Evolutionary conservation across 2,329 filamentous ascomycete species (phyloP).

Genomic region (Alternaria dauci): DNA sequence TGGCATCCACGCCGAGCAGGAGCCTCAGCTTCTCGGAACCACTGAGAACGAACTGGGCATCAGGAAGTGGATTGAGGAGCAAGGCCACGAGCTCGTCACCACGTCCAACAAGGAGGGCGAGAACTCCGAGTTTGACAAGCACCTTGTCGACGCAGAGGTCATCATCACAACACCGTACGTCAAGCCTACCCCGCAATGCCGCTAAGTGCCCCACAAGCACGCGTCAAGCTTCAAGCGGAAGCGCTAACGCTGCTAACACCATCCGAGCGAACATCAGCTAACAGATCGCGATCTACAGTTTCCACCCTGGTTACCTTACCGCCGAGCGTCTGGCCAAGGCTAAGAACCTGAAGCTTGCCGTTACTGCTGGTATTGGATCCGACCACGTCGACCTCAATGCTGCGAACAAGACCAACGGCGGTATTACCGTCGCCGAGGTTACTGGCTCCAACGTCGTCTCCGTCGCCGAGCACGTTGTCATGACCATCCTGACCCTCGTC

Average conservation of each 20-base stretch:
- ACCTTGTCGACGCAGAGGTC: conserved; percentile 95
- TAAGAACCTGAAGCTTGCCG: conserved; percentile 97
- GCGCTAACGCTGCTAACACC: conserved; percentile 21
- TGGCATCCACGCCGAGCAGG: conserved; percentile 84
- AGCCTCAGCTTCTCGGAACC: conserved; percentile 88
- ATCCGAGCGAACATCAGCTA: conserved; percentile 23
- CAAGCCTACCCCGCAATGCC: conserved; percentile 40
- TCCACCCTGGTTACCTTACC: conserved; percentile 98
- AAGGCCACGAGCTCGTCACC: conserved; percentile 95
- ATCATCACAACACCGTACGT: conserved; percentile 97
- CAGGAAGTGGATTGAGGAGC: conserved; percentile 95
- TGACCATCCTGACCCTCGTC: conserved; percentile 96
- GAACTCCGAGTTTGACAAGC: conserved; percentile 91
- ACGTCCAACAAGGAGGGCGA: conserved; percentile 98
- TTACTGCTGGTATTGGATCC: conserved; percentile 97
- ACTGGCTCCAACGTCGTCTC: conserved; percentile 99
- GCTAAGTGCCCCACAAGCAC: conserved; percentile 41
- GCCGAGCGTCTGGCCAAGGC: conserved; percentile 96
- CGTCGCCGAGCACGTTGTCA: conserved; percentile 97
- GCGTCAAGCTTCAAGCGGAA: conserved; percentile 18
- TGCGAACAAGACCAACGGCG: conserved; percentile 98
- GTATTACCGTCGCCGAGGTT: conserved; percentile 95
- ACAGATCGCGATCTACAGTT: conserved; percentile 62
- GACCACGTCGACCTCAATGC: conserved; percentile 98
- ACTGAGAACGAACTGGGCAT: conserved; percentile 98